A percentile compares a stretch with the other conserved stretches of the same genome.
Conservation (phyloP, 2,329 filamentous ascomycete genomes). For the Botryotinia calthae region DNA sequence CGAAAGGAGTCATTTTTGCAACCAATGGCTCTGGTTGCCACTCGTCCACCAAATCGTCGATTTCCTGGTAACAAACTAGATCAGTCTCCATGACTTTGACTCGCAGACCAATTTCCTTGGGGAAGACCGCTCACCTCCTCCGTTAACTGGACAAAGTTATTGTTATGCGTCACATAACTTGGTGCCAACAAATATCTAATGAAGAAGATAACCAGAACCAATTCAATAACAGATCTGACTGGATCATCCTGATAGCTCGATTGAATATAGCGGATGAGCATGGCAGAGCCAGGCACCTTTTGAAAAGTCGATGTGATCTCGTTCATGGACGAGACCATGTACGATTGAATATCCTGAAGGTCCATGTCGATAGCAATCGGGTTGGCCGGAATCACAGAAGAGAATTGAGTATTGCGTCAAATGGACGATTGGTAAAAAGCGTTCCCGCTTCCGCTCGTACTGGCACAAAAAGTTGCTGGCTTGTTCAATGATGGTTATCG, state of each 20-base stretch:
- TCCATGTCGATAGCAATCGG: slow-evolving; percentile 50
- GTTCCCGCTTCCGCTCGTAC: slow-evolving; percentile 1
- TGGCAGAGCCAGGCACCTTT: slow-evolving; percentile 88
- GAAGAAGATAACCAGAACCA: slow-evolving; percentile 92
- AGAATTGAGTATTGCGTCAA: neutral
- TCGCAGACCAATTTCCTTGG: neutral
- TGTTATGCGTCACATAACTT: slow-evolving; percentile 87
- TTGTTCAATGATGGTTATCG: slow-evolving; percentile 11
- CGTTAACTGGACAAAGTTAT: slow-evolving; percentile 82
- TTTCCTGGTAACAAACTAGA: slow-evolving; percentile 56
- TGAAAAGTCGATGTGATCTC: slow-evolving; percentile 69
- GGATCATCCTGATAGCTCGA: slow-evolving; percentile 98
- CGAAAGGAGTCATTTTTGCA: slow-evolving; percentile 66
- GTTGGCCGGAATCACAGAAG: neutral
- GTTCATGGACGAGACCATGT: slow-evolving; percentile 52
- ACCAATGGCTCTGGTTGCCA: slow-evolving; percentile 95
- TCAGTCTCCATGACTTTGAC: neutral
- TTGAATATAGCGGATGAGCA: slow-evolving; percentile 90
- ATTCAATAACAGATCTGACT: slow-evolving; percentile 86
- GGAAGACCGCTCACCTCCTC: slow-evolving; percentile 59
- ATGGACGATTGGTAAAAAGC: neutral
- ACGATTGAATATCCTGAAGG: slow-evolving; percentile 57
- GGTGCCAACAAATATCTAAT: slow-evolving; percentile 89
- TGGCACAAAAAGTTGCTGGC: neutral
- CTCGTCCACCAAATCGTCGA: slow-evolving; percentile 94